Evolutionary conservation across 1,284 basidiomycete species (phyloP).

Genomic region (Sanghuangporus baumii): DNA sequence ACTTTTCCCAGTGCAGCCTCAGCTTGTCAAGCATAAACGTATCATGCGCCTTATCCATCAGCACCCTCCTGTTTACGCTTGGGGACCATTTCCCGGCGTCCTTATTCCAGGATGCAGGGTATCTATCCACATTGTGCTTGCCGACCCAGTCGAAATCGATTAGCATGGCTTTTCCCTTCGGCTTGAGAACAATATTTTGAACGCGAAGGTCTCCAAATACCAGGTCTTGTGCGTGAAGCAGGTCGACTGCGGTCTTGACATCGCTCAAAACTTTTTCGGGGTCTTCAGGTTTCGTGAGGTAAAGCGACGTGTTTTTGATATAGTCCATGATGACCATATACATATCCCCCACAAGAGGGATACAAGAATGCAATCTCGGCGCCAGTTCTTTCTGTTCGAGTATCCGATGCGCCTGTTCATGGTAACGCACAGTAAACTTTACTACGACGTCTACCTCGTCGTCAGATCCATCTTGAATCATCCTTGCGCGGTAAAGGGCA

Average conservation of each 20-base stretch:
- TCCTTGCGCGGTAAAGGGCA: not conserved
- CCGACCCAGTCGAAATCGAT: not conserved
- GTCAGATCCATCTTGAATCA: not conserved
- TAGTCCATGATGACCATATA: not conserved
- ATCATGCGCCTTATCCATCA: too few relatives aligned
- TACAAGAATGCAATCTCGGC: not conserved
- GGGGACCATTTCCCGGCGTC: not conserved
- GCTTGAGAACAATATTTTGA: not conserved
- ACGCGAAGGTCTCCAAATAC: not conserved
- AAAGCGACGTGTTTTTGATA: not conserved
- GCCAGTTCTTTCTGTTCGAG: not conserved
- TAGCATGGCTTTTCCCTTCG: not conserved
- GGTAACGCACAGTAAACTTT: not conserved
- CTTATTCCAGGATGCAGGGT: not conserved
- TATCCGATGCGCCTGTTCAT: not conserved
- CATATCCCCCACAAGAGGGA: not conserved
- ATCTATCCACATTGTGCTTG: not conserved
- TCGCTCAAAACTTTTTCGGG: not conserved
- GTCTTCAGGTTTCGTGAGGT: not conserved
- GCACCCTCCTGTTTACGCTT: too few relatives aligned
- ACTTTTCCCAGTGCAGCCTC: too few relatives aligned
- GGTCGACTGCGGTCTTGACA: not conserved
- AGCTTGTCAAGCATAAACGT: too few relatives aligned
- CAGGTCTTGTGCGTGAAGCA: not conserved
- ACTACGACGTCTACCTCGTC: not conserved